phyloP scores from a whole-genome alignment of 2,329 filamentous ascomycete species.

The Fusarium begoniae region DNA sequence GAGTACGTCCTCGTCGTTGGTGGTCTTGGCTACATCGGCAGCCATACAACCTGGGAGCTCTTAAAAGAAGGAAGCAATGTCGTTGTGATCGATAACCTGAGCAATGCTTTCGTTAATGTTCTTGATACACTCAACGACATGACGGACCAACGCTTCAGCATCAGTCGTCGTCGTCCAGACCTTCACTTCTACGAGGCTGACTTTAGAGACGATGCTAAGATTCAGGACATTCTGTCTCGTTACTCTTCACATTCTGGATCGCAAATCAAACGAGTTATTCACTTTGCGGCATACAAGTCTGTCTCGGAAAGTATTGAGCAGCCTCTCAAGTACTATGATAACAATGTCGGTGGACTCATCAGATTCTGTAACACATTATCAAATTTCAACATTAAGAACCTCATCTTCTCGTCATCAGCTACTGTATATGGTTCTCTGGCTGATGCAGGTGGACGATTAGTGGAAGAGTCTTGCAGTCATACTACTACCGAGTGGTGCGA shows the following conservation, averaged over 20 bases:
- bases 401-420: conserved; percentile 74
- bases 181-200: conserved; percentile 14
- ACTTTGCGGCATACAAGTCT: conserved; percentile 75
- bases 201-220: not conserved
- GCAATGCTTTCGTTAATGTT: not conserved
- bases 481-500: conserved; percentile 55
- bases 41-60: not conserved
- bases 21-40: conserved; percentile 9
- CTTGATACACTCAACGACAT: not conserved
- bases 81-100: conserved; percentile 1
- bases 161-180: not conserved
- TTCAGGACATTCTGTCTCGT: not conserved
- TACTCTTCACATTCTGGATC: not conserved
- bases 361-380: conserved; percentile 61
- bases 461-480: conserved; percentile 46
- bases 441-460: conserved; percentile 49
- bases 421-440: conserved; percentile 70
- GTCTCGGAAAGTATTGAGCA: conserved; percentile 69
- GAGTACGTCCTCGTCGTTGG: conserved; percentile 3
- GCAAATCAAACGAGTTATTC: conserved; percentile 61
- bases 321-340: conserved; percentile 72
- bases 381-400: conserved; percentile 62
- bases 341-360: conserved; percentile 70
- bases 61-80: not conserved
- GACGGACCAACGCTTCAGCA: not conserved